These are phyloP conservation scores for Leavenworthia alabamica DNA, from an alignment of 345 rosid species.

Conservation along the genomic window DNA sequence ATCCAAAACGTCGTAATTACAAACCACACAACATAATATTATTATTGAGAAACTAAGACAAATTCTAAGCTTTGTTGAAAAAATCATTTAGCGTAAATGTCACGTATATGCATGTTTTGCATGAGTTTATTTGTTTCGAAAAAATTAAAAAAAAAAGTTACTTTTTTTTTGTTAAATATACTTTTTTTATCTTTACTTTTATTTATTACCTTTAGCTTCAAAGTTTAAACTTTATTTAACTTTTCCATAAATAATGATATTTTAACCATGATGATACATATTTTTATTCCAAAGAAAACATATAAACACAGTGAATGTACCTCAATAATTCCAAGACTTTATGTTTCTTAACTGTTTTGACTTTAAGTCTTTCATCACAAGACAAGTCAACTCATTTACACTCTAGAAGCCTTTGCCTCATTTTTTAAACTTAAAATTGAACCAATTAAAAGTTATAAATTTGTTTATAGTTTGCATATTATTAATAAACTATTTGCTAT, in stretches of 20 bases:
- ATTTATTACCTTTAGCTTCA: conserved; percentile 19
- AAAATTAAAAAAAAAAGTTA: no score
- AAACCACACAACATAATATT: no score
- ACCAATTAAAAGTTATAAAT: not conserved
- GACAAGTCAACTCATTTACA: conserved; percentile 36
- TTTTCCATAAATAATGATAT: conserved; percentile 18
- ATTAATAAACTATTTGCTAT: not conserved
- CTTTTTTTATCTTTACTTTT: not conserved
- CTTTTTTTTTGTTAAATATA: no score
- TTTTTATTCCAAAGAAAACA: conserved; percentile 17
- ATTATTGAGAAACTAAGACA: not conserved
- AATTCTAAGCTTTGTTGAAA: not conserved
- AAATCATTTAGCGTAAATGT: no score
- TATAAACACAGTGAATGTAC: no score
- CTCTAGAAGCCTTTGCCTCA: conserved; percentile 26
- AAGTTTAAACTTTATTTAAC: conserved; percentile 22
- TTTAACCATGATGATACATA: no score
- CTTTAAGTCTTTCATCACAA: conserved; percentile 19
- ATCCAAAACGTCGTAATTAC: no score
- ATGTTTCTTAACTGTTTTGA: conserved; percentile 32
- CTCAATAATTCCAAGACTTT: conserved; percentile 32
- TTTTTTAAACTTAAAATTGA: no score
- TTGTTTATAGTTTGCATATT: no score
- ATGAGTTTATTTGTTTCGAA: not conserved
- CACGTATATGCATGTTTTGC: no score